Conservation (phyloP, 2,329 filamentous ascomycete genomes). For the Claviceps spartinae region DNA sequence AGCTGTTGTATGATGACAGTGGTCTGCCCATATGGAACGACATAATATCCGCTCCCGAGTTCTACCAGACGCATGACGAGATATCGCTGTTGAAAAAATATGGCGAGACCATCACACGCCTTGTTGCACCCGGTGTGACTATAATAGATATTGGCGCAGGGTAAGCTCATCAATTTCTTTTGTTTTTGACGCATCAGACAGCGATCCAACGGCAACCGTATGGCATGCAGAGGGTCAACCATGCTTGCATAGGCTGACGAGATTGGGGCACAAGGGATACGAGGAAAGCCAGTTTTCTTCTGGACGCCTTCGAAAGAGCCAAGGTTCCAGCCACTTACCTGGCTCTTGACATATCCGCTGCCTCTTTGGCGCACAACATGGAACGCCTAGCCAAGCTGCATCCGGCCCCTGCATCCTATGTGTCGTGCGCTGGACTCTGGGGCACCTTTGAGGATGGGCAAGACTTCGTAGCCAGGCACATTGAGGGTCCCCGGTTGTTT, state of each 20-base stretch:
- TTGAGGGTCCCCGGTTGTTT: slow-evolving; percentile 22
- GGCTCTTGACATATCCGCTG: slow-evolving; percentile 26
- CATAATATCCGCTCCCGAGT: slow-evolving; percentile 25
- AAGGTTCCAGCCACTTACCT: slow-evolving; percentile 20
- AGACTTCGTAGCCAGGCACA: slow-evolving; percentile 14
- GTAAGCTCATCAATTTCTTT: slow-evolving; percentile 14
- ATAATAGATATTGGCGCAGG: slow-evolving; percentile 29
- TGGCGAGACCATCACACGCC: slow-evolving; percentile 20
- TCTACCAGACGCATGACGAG: slow-evolving; percentile 29
- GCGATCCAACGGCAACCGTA: background rate
- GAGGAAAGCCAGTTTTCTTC: slow-evolving; percentile 25
- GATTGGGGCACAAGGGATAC: slow-evolving; percentile 20
- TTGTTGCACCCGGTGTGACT: slow-evolving; percentile 17
- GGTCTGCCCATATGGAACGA: slow-evolving; percentile 27
- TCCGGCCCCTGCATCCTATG: slow-evolving; percentile 11
- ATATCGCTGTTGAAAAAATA: slow-evolving; percentile 22
- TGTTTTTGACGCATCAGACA: background rate
- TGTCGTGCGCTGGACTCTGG: slow-evolving; percentile 25
- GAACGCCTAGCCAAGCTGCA: slow-evolving; percentile 18
- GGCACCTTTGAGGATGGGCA: slow-evolving; percentile 25
- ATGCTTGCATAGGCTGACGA: background rate
- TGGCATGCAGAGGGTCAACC: background rate
- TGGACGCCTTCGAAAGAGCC: slow-evolving; percentile 20
- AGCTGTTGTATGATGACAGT: slow-evolving; percentile 25
- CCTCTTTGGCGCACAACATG: slow-evolving; percentile 22